phyloP scores from a whole-genome alignment of 176 grass and related monocot genomes.

The Triticum monococcum region DNA sequence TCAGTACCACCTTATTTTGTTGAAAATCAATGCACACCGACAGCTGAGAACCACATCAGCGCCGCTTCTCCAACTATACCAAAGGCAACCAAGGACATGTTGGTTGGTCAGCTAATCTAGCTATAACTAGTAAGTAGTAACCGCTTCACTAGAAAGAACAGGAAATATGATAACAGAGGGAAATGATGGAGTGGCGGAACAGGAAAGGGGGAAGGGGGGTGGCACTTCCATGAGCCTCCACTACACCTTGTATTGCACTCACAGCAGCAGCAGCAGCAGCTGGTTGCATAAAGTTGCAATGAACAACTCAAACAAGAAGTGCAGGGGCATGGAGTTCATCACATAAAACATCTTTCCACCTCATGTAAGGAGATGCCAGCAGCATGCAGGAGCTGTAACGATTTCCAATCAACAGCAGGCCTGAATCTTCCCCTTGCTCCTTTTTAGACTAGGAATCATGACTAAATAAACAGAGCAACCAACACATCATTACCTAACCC shows the following conservation, averaged over 20 bases:
- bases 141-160: not conserved
- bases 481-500: not conserved
- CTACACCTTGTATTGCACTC: not conserved
- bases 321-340: not conserved
- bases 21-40: not conserved
- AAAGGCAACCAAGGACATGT: not conserved
- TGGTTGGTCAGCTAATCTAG: not conserved
- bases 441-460: not conserved
- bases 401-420: not conserved
- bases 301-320: not conserved
- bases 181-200: constrained; percentile 24
- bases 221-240: constrained; percentile 23
- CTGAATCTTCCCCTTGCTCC: not conserved
- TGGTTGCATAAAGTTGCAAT: constrained; percentile 10
- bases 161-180: not conserved
- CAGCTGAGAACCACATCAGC: not conserved
- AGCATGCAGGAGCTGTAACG: not conserved
- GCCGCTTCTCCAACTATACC: not conserved
- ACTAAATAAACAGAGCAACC: not conserved
- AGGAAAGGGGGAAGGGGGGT: not conserved
- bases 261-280: not conserved
- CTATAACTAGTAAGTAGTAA: not conserved
- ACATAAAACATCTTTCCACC: not conserved
- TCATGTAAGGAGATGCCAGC: not conserved
- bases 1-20: not conserved